Conservation (phyloP, 2,329 filamentous ascomycete species). For the Knufia fluminis region DNA sequence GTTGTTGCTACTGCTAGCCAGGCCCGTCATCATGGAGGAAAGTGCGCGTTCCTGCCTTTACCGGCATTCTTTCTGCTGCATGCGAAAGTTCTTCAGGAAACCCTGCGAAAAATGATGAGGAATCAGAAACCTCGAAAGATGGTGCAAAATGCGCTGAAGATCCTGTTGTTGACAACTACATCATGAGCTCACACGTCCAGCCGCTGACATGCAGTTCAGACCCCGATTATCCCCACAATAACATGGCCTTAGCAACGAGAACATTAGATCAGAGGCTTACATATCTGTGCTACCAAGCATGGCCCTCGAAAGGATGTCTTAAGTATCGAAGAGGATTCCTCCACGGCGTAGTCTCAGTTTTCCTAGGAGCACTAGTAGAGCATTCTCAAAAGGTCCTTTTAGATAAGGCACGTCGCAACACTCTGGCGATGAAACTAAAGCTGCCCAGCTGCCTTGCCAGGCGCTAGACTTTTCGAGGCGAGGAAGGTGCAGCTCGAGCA, state of each 20-base stretch:
- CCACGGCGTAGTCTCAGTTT: too few species aligned
- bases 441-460: neutral
- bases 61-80: conserved; percentile 4
- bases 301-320: too few species aligned
- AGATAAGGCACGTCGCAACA: too few species aligned
- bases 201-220: neutral
- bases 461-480: neutral
- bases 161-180: too few species aligned
- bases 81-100: neutral
- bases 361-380: too few species aligned
- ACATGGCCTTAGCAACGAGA: neutral
- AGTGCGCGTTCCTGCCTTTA: neutral
- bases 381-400: too few species aligned
- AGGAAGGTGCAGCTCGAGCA: neutral
- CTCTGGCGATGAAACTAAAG: neutral
- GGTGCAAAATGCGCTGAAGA: too few species aligned
- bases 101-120: neutral
- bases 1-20: neutral
- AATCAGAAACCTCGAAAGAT: too few species aligned
- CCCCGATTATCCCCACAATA: neutral
- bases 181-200: neutral
- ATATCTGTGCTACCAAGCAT: too few species aligned
- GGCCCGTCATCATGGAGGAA: conserved; percentile 6
- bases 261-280: too few species aligned
- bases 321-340: too few species aligned